Percentiles rank a stretch among this genome's conserved stretches.
Evolutionary conservation across 352 stramenopile species (phyloP).

Genomic region (Phytophthora parvispora): DNA sequence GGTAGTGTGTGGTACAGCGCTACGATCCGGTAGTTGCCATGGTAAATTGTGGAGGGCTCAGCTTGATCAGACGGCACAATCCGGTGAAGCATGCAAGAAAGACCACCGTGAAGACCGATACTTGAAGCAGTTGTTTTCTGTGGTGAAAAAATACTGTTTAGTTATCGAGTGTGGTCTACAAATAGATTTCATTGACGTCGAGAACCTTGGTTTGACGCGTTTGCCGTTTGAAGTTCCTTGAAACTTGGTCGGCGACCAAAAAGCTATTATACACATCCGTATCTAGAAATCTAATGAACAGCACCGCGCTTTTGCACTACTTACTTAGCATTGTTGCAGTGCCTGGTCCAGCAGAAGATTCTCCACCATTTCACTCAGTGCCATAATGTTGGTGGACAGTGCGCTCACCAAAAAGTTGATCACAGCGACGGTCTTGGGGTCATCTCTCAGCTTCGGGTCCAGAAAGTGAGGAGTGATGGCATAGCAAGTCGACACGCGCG

Average conservation of each 20-base stretch:
- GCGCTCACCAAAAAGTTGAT: conserved; percentile 57
- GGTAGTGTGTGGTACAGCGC: neutral
- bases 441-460: conserved; percentile 31
- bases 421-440: conserved; percentile 38
- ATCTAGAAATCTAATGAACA: too few relatives aligned
- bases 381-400: conserved; percentile 39
- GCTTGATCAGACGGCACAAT: neutral
- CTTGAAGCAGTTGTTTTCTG: neutral
- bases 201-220: too few relatives aligned
- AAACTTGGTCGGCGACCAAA: too few relatives aligned
- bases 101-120: neutral
- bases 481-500: conserved; percentile 61
- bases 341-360: conserved; percentile 42
- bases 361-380: conserved; percentile 57
- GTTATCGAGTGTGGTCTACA: too few relatives aligned
- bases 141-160: too few relatives aligned
- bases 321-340: conserved; percentile 7
- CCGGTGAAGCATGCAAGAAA: neutral
- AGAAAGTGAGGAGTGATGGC: conserved; percentile 56
- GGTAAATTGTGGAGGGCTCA: neutral
- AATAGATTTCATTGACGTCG: too few relatives aligned
- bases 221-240: too few relatives aligned
- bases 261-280: neutral
- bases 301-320: too few relatives aligned
- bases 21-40: neutral